Conservation (phyloP, 1,139 yeast species). For the Suhomyces ambrosiae region DNA sequence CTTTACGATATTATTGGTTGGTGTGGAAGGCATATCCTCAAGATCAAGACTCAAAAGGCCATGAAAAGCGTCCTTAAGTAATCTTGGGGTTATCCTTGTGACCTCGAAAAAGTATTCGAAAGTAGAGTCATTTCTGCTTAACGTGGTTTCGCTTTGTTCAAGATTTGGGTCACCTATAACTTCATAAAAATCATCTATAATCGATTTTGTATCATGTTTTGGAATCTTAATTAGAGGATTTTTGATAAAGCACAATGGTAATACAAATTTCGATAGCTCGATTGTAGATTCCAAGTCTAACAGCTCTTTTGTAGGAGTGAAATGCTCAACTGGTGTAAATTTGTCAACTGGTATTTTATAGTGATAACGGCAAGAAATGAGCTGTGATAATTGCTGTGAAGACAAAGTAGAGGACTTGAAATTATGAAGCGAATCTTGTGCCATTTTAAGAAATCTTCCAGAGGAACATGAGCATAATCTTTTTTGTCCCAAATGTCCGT, state of each 20-base stretch:
- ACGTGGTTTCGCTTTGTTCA: conserved; percentile 31
- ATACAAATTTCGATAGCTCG: conserved; percentile 59
- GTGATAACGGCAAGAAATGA: conserved; percentile 78
- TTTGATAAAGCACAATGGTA: conserved; percentile 61
- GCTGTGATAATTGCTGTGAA: conserved; percentile 69
- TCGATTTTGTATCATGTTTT: conserved; percentile 68
- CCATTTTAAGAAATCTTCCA: conserved; percentile 63
- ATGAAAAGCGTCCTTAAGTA: conserved; percentile 57
- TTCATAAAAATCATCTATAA: conserved; percentile 72
- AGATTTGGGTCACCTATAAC: conserved; percentile 70
- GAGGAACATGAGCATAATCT: conserved; percentile 67
- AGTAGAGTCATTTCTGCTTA: conserved; percentile 44
- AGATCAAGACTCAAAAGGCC: conserved; percentile 54
- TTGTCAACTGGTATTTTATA: conserved; percentile 60
- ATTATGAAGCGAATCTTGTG: conserved; percentile 56
- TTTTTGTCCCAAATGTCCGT: conserved; percentile 70
- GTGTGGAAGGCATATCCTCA: conserved; percentile 15
- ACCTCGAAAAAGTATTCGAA: conserved; percentile 56
- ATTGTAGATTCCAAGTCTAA: conserved; percentile 50
- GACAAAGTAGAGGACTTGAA: conserved; percentile 30
- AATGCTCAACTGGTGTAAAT: conserved; percentile 68
- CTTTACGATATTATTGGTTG: conserved; percentile 21
- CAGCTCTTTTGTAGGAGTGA: conserved; percentile 46
- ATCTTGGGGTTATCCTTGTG: conserved; percentile 47
- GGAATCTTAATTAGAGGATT: conserved; percentile 61